These are phyloP conservation scores for Suhomyces ambrosiae DNA, from an alignment of 1,139 yeast species.

Conservation along the genomic window DNA sequence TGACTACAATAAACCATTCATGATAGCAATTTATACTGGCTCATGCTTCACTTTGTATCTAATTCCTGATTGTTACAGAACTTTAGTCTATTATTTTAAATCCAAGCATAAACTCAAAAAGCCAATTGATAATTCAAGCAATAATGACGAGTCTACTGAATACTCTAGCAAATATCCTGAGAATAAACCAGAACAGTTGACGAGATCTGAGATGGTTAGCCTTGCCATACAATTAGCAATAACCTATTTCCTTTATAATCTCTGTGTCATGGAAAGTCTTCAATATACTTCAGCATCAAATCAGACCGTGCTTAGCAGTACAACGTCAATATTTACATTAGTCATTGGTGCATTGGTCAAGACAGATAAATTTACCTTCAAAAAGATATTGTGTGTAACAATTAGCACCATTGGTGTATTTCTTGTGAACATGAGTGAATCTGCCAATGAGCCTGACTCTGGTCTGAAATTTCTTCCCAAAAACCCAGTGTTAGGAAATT, in stretches of 20 bases:
- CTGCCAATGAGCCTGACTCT: constrained; percentile 19
- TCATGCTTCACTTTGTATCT: constrained; percentile 48
- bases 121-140: neutral
- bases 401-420: constrained; percentile 50
- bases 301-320: constrained; percentile 53
- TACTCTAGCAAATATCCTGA: neutral
- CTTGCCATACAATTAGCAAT: constrained; percentile 44
- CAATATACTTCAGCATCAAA: constrained; percentile 56
- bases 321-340: constrained; percentile 54
- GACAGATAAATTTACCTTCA: constrained; percentile 45
- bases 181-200: constrained; percentile 5
- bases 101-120: neutral
- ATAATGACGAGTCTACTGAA: no score
- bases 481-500: constrained; percentile 48
- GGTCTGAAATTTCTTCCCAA: constrained; percentile 35
- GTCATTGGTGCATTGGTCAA: constrained; percentile 42
- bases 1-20: constrained; percentile 49
- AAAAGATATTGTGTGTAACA: constrained; percentile 46
- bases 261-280: constrained; percentile 42
- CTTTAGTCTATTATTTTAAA: neutral
- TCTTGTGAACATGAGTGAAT: constrained; percentile 47
- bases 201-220: constrained; percentile 30
- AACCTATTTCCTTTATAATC: constrained; percentile 46
- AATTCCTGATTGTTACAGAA: constrained; percentile 34
- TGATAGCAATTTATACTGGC: constrained; percentile 51